Evolutionary conservation across 257 asterid species (phyloP).

Genomic region (Nemophila menziesii): DNA sequence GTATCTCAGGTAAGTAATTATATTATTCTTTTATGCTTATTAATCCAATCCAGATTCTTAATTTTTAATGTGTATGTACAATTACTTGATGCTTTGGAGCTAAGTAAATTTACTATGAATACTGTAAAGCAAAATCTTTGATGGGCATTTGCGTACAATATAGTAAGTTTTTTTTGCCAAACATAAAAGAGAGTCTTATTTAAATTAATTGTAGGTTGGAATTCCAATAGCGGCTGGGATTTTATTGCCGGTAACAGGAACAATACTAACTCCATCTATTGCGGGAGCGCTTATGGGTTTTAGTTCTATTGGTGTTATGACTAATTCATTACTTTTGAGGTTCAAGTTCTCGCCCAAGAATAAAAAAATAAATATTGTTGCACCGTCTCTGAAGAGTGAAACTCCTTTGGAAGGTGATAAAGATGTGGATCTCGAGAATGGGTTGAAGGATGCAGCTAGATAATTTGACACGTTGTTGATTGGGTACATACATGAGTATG

Average conservation of each 20-base stretch:
- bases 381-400: conserved; percentile 25
- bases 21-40: too few relatives aligned
- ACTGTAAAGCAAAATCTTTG: conserved; percentile 95
- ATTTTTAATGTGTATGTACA: too few relatives aligned
- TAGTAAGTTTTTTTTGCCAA: conserved; percentile 51
- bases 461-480: too few relatives aligned
- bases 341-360: conserved; percentile 40
- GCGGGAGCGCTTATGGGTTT: conserved; percentile 99
- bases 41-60: too few relatives aligned
- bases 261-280: conserved; percentile 90
- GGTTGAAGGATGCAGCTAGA: conserved; percentile 37
- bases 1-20: conserved; percentile 78
- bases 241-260: conserved; percentile 76
- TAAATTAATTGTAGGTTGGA: conserved; percentile 77
- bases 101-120: conserved; percentile 90
- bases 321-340: conserved; percentile 74
- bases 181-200: too few relatives aligned
- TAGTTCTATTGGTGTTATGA: conserved; percentile 91
- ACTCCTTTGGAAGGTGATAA: conserved; percentile 25
- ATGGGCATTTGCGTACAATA: conserved; percentile 98
- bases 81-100: conserved; percentile 95
- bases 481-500: too few relatives aligned
- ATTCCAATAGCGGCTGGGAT: conserved; percentile 94
- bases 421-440: conserved; percentile 18
- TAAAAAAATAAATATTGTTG: conserved; percentile 23